Conservation (phyloP, 2,329 filamentous ascomycete species). For the Curvularia sp. region DNA sequence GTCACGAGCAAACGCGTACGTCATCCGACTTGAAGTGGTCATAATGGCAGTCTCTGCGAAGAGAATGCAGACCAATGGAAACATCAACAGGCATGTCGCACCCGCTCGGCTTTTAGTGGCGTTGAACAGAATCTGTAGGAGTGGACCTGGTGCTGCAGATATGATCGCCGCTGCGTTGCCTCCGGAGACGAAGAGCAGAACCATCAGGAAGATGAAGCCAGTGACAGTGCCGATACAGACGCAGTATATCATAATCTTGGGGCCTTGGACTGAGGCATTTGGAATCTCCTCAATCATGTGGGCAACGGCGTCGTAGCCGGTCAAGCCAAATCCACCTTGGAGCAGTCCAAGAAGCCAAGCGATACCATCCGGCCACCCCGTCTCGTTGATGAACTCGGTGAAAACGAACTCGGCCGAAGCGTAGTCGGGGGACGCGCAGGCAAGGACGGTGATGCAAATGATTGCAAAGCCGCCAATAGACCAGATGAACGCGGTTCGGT, state of each 20-base stretch:
- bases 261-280: conserved; percentile 65
- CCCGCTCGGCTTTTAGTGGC: conserved; percentile 69
- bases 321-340: conserved; percentile 62
- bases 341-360: conserved; percentile 61
- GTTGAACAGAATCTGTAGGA: conserved; percentile 68
- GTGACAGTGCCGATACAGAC: conserved; percentile 69
- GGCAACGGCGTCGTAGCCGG: conserved; percentile 62
- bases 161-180: conserved; percentile 64
- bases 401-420: conserved; percentile 72
- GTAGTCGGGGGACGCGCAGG: conserved; percentile 70
- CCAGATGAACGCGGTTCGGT: conserved; percentile 75
- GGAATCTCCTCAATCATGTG: conserved; percentile 69
- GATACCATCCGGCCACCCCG: conserved; percentile 73
- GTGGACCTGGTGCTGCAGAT: conserved; percentile 62
- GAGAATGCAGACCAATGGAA: conserved; percentile 68
- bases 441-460: conserved; percentile 73
- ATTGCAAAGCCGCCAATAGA: conserved; percentile 72
- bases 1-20: conserved; percentile 72
- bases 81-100: conserved; percentile 70
- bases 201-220: conserved; percentile 68
- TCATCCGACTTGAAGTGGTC: conserved; percentile 71
- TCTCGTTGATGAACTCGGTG: conserved; percentile 70
- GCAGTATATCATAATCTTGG: conserved; percentile 71
- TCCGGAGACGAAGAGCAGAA: conserved; percentile 69
- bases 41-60: conserved; percentile 70